These are phyloP conservation scores for Gardenia jasminoides DNA, from an alignment of 257 asterid genomes.

Conservation along the genomic window DNA sequence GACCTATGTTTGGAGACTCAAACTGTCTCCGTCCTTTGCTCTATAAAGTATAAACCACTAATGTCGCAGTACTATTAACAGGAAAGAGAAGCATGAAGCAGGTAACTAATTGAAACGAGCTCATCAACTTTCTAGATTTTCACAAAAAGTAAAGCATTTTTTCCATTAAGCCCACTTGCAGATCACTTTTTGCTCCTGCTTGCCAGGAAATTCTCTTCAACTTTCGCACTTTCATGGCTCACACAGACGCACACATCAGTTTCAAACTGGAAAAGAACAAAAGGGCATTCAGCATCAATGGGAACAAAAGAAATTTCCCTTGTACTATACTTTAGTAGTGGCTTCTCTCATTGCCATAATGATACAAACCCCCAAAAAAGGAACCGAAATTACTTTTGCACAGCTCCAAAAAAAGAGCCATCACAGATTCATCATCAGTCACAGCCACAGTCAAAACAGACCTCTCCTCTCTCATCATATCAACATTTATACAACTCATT, in stretches of 20 bases:
- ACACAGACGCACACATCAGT: conserved; percentile 6
- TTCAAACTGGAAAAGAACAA: neutral
- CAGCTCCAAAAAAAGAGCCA: conserved; percentile 13
- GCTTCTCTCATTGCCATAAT: conserved; percentile 9
- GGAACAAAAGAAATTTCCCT: conserved; percentile 1
- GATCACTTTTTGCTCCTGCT: conserved; percentile 16
- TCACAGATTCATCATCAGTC: conserved; percentile 16
- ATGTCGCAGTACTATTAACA: too few relatives aligned
- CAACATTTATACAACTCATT: conserved; percentile 20
- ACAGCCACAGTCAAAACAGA: conserved; percentile 20
- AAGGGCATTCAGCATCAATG: neutral
- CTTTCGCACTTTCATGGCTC: conserved; percentile 14
- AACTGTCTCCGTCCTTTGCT: neutral
- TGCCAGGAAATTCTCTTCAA: conserved; percentile 19
- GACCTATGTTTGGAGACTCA: neutral
- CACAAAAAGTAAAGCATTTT: neutral
- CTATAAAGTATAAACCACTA: neutral
- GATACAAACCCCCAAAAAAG: conserved; percentile 15
- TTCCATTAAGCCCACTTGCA: conserved; percentile 6
- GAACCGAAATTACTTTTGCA: conserved; percentile 11
- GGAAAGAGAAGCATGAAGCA: neutral
- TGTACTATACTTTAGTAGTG: neutral
- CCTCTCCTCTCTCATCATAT: conserved; percentile 13
- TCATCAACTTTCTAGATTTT: neutral
- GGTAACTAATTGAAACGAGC: neutral